Base-by-base conservation (phyloP, 2,329 filamentous ascomycete species). In the Ophiosphaerella narmari region DNA sequence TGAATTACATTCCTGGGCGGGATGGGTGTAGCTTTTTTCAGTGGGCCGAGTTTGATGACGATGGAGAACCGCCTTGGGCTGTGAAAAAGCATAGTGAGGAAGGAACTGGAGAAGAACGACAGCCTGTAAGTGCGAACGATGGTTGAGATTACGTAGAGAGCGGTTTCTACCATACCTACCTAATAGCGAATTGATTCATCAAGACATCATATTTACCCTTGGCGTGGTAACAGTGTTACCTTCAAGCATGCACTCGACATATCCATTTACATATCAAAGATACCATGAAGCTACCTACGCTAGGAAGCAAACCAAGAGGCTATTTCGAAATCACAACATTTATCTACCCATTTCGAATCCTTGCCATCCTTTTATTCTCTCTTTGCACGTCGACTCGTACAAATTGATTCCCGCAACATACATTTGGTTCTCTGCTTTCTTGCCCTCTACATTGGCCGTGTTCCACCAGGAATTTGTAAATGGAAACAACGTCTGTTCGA, bases 11-110 rank as follows among this genome's bases (percentile, higher is more conserved):
- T 2, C 87, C 87, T 0, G 87, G 83, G 0, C 39, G 87, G 81
- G 74, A 79, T 46, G 76, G 77, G 5, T 75, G 68, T 33, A 60
- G 64, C 0, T 72, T 68, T 42, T 66, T 67, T 21, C 56, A 64
- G 31, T 67, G 65, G 67, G 66, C 66, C 1, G 65, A 67, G 36
- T 71, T 67, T 34, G 59, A 85, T 83, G 5, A 95, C 32, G 88
- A 97, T 70, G 93, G 93, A 1, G 85, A 89, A 60, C 91, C 92
- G 0, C 77, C 85, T 1, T 90, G 87, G 85, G 55, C 55, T 36
- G 21, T 8, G 11, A 59, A 55, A 16, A 16, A 39, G 1, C 39
- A 42, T 26, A 24, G 9, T 9, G 18, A 32, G 21, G 23, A 24
- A 14, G 36, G 23, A 18, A 12, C 21, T 32, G 18, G 26, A 6